Percentiles rank a stretch among this genome's conserved stretches.
phyloP scores from a whole-genome alignment of 176 grass and related monocot species.

The Oropetium thomaeum region DNA sequence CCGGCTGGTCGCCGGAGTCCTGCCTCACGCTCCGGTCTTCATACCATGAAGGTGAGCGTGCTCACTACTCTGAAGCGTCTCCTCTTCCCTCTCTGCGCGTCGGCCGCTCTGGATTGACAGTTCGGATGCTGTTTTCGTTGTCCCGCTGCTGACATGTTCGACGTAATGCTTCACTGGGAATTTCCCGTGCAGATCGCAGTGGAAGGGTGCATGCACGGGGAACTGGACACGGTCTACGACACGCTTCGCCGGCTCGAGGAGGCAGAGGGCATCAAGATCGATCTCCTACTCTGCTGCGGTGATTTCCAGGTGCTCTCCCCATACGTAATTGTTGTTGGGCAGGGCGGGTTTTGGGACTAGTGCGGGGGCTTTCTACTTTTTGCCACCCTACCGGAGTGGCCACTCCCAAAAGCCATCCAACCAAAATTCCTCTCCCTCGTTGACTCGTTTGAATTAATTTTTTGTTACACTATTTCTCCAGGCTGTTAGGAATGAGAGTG shows the following conservation, averaged over 20 bases:
- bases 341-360: background rate
- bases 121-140: background rate
- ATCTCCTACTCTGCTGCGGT: conserved; percentile 83
- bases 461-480: conserved; percentile 30
- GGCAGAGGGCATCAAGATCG: conserved; percentile 71
- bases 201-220: conserved; percentile 90
- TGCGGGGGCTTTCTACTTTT: too few species aligned
- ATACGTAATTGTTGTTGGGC: background rate
- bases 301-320: conserved; percentile 75
- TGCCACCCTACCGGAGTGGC: too few species aligned
- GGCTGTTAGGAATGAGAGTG: conserved; percentile 74
- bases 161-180: conserved; percentile 34
- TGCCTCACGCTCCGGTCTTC: background rate
- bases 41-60: conserved; percentile 38
- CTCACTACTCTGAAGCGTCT: background rate
- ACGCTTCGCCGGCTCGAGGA: conserved; percentile 60
- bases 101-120: background rate
- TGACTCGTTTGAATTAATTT: background rate
- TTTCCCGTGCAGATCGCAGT: conserved; percentile 60
- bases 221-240: conserved; percentile 77
- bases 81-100: background rate
- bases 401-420: too few species aligned
- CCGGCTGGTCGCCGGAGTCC: background rate
- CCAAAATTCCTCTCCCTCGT: too few species aligned
- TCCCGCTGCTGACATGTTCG: conserved; percentile 35